phyloP scores from a whole-genome alignment of 768 basidiomycete genomes.

The Boletus rex-veris region DNA sequence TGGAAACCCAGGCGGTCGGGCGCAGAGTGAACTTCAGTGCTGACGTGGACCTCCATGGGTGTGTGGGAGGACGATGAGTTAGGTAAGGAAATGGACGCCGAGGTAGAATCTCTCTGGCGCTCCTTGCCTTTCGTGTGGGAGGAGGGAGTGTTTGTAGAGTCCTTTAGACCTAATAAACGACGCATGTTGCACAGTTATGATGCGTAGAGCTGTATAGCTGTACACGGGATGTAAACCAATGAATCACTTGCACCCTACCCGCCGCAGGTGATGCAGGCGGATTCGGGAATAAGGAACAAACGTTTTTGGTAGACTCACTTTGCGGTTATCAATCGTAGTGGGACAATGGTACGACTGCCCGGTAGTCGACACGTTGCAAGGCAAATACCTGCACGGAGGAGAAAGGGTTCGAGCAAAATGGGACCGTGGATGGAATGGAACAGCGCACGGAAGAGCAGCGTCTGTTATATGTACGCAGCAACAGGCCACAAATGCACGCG shows the following conservation, averaged over 20 bases:
- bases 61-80: constrained; percentile 1
- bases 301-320: constrained; percentile 11
- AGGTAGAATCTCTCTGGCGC: constrained; percentile 14
- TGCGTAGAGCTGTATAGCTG: constrained; percentile 4
- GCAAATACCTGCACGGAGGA: background rate
- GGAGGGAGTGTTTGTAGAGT: constrained; percentile 10
- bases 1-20: constrained; percentile 13
- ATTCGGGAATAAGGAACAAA: constrained; percentile 8
- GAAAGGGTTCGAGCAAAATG: background rate
- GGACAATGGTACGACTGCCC: background rate
- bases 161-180: constrained; percentile 30
- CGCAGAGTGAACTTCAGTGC: constrained; percentile 28
- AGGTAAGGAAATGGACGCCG: constrained; percentile 1
- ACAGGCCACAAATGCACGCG: constrained; percentile 3
- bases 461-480: constrained; percentile 24
- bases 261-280: constrained; percentile 18
- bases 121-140: constrained; percentile 25
- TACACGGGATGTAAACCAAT: constrained; percentile 15
- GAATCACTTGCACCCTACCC: constrained; percentile 7
- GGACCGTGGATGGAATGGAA: constrained; percentile 13
- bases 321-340: constrained; percentile 6
- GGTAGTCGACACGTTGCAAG: background rate
- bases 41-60: constrained; percentile 27
- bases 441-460: constrained; percentile 1
- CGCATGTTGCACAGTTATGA: constrained; percentile 25